A percentile compares a stretch with the other conserved stretches of the same genome.
phyloP scores from a whole-genome alignment of 306 rosid genomes.

The Canavalia ensiformis region DNA sequence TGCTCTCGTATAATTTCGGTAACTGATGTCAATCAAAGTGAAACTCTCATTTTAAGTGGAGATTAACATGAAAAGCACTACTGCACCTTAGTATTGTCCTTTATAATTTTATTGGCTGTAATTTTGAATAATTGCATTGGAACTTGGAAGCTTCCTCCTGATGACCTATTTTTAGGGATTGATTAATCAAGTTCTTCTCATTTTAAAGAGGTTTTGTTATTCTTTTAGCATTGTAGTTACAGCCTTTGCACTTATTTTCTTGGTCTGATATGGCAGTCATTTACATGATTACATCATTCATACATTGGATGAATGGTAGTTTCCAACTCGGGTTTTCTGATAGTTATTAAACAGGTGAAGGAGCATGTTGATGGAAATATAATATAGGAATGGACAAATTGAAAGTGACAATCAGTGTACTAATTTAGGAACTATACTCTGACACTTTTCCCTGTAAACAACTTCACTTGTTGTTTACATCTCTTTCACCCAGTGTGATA shows the following conservation, averaged over 20 bases:
- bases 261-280: background rate
- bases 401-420: slow-evolving; percentile 17
- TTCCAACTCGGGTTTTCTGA: background rate
- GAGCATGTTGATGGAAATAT: background rate
- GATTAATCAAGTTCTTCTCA: background rate
- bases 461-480: background rate
- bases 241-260: slow-evolving; percentile 1
- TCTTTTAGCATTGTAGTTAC: slow-evolving; percentile 25
- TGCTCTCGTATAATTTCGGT: too few relatives aligned
- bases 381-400: background rate
- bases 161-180: slow-evolving; percentile 9
- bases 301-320: slow-evolving; percentile 27
- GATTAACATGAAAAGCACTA: too few relatives aligned
- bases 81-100: too few relatives aligned
- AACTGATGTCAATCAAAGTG: too few relatives aligned
- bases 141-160: slow-evolving; percentile 8
- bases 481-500: background rate
- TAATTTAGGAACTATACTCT: background rate
- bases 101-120: slow-evolving; percentile 4
- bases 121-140: slow-evolving; percentile 51
- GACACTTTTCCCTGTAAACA: background rate
- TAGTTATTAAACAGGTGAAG: slow-evolving; percentile 20
- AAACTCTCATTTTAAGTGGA: too few relatives aligned
- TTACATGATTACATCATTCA: background rate
- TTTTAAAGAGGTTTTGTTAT: slow-evolving; percentile 11